Conservation (phyloP, 352 stramenopile genomes). For the Globisporangium cederbergense region DNA sequence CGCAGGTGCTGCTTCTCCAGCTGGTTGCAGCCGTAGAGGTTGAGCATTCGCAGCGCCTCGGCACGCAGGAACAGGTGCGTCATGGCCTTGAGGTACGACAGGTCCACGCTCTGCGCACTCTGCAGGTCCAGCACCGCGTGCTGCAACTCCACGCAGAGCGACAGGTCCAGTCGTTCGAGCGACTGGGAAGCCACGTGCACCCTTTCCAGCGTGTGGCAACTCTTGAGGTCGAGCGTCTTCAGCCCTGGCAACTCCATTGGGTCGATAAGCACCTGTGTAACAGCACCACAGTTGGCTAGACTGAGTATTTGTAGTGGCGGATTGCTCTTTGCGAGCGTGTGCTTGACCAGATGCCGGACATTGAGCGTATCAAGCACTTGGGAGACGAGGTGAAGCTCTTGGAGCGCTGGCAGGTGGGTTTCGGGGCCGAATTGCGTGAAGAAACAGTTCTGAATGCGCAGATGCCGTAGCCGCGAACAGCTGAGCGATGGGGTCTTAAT, state of each 20-base stretch:
- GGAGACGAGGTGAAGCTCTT: slow-evolving; percentile 46
- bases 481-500: slow-evolving; percentile 44
- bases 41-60: slow-evolving; percentile 32
- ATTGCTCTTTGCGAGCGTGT: slow-evolving; percentile 18
- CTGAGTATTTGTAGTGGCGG: slow-evolving; percentile 30
- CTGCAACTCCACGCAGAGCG: slow-evolving; percentile 41
- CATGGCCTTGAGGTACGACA: slow-evolving; percentile 64
- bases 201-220: slow-evolving; percentile 47
- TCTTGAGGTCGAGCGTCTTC: slow-evolving; percentile 30
- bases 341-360: slow-evolving; percentile 41
- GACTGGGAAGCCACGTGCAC: slow-evolving; percentile 50
- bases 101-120: slow-evolving; percentile 28
- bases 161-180: slow-evolving; percentile 41
- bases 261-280: slow-evolving; percentile 61
- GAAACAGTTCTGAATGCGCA: slow-evolving; percentile 47
- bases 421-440: slow-evolving; percentile 36
- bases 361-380: slow-evolving; percentile 41
- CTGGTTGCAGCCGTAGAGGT: slow-evolving; percentile 42
- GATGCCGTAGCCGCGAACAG: slow-evolving; percentile 25
- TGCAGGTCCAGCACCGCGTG: slow-evolving; percentile 45
- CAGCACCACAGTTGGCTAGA: slow-evolving; percentile 43
- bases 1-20: slow-evolving; percentile 31
- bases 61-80: slow-evolving; percentile 53
- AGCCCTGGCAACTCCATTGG: slow-evolving; percentile 48
- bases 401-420: slow-evolving; percentile 42